Base-by-base conservation (phyloP, 129 eudicot genomes). In the Scalesia atractyloides region DNA sequence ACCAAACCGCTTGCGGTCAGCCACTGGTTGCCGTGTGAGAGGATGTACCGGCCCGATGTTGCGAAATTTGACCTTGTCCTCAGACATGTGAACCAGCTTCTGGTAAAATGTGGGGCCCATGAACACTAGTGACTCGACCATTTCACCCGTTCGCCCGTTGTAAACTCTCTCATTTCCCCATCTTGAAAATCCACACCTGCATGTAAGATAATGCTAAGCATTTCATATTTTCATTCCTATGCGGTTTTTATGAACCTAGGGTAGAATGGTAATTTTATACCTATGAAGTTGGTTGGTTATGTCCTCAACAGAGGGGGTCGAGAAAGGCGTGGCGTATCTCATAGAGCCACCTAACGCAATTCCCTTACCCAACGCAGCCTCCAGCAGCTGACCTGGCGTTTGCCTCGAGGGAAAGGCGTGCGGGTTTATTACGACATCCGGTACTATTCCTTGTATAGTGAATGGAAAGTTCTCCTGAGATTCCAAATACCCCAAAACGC, bases 71-170 rank as follows among this genome's bases (percentile, higher is more conserved):
- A 92, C 98, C 72, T 92, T 92, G 88, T 92, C 96, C 53, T 87
- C 96, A 1, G 98, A 85, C 98, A 92, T 92, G 75, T 89, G 96
- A 53, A 73, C 80, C 72, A 92, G 89, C 51, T 91, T 87, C 75
- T 89, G 98, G 84, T 92, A 92, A 79, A 84, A 89, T 33, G 96
- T 89, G 48, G 98, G 98, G 11, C 96, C 98, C 91, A 92, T 85
- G 81, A 92, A 92, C 48, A 92, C 83, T 8, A 92, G 80, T 30
- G 91, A 81, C 59, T 83, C 79, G 1, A 89, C 76, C 96, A 74
- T 87, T 64, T 92, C 98, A 11, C 98, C 98, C 0, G 96, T 89
- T 48, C 92, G 91, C 9, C 96, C 96, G 57, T 89, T 85, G 83
- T 83, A 87, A 34, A 92, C 96, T 61, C 95, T 82, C 87, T 92